phyloP scores from a whole-genome alignment of 139 green algal species.

The Asterochloris sp. region DNA sequence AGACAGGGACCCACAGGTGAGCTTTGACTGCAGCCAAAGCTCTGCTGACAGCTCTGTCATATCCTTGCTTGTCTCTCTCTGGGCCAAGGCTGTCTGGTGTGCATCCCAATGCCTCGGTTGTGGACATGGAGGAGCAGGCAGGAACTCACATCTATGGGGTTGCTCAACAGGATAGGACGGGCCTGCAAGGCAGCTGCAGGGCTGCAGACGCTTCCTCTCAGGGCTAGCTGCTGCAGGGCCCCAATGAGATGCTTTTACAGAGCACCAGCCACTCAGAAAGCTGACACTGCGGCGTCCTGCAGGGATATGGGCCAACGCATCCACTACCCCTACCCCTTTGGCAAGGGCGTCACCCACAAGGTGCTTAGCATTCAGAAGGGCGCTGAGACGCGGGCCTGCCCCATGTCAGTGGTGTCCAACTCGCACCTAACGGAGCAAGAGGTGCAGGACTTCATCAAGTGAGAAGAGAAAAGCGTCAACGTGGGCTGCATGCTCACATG shows the following conservation, averaged over 20 bases:
- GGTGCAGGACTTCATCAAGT: slow-evolving; percentile 26
- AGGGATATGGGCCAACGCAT: slow-evolving; percentile 38
- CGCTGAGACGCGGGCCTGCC: slow-evolving; percentile 23
- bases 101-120: neutral
- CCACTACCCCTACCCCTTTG: slow-evolving; percentile 23
- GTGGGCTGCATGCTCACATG: no score
- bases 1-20: slow-evolving; percentile 32
- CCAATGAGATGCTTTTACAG: no score
- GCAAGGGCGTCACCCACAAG: slow-evolving; percentile 23
- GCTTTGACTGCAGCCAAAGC: neutral
- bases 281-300: neutral
- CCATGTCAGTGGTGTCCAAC: slow-evolving; percentile 30
- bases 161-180: no score
- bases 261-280: neutral
- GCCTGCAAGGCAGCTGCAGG: no score
- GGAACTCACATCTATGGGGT: no score
- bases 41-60: neutral
- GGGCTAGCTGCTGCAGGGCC: no score
- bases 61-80: neutral
- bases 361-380: slow-evolving; percentile 44
- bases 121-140: neutral
- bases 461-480: neutral
- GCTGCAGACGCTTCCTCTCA: no score
- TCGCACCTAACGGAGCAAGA: slow-evolving; percentile 18
- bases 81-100: neutral